Evolutionary conservation across 2,329 filamentous ascomycete genomes (phyloP), one percentile per base, ranked within the genome.

Genomic region (Orbilia blumenaviensis): DNA sequence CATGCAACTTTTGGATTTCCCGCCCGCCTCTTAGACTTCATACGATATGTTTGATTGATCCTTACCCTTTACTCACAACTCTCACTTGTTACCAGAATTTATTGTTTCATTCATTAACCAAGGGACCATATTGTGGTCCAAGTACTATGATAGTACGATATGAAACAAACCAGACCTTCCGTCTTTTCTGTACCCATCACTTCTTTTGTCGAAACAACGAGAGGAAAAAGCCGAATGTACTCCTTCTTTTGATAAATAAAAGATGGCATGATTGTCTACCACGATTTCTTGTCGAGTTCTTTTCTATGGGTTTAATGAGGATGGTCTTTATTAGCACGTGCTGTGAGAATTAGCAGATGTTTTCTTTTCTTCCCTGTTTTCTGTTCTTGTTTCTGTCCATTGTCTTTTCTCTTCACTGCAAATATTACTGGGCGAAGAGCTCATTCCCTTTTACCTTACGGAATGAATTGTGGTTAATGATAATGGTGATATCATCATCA

Each of bases 401-500:
- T 29, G n/a, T n/a, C n/a, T 27, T 52, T 44, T 34, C 29, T 21
- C 16, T 74, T 67, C 69, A 74, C 62, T 74, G 69, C 61, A 74
- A 74, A 74, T 74, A 74, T 74, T 46, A 48, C 32, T 46, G 69
- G 29, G 69, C 68, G 32, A 32, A 46, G 23, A 62, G 62, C 69
- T 67, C 69, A 41, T 21, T 52, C 18, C 58, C 50, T 18, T 38
- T 61, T 68, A 10, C 44, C 25, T 67, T 61, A 1, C 16, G 9
- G 32, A 18, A 18, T 56, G 29, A 18, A 56, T 36, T 38, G 18
- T 38, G 52, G 16, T 56, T 38, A 25, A 56, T 56, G 16, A 1
- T 9, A 38, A 36, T 36, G 52, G 32, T 38, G 29, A 56, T 56
- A 56, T 56, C 16, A 18, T 36, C 52, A 56, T 56, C 52, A 21